These are phyloP conservation scores for Cyberlindnera euphorbiae DNA, from an alignment of 805 yeast genomes.

Conservation along the genomic window DNA sequence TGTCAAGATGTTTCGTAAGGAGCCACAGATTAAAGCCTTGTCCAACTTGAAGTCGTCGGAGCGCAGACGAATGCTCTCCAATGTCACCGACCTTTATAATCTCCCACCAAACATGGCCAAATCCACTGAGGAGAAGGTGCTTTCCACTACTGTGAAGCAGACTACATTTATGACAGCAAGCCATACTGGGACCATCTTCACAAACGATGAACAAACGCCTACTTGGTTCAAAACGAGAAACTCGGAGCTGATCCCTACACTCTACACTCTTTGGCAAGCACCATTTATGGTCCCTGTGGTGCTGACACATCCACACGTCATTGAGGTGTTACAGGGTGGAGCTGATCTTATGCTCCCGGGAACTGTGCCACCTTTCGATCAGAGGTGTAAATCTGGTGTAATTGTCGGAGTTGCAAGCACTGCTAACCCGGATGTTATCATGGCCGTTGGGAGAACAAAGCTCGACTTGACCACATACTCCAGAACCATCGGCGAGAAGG, in stretches of 20 bases:
- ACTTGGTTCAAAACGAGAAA: slow-evolving; percentile 66
- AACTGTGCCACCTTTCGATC: slow-evolving; percentile 44
- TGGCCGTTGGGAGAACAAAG: slow-evolving; percentile 67
- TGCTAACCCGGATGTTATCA: slow-evolving; percentile 53
- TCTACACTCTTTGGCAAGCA: slow-evolving; percentile 65
- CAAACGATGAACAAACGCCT: slow-evolving; percentile 61
- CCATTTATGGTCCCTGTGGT: slow-evolving; percentile 65
- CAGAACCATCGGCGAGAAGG: slow-evolving; percentile 57
- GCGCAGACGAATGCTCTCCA: slow-evolving; percentile 40
- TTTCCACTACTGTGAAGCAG: slow-evolving; percentile 41
- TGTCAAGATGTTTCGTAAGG: slow-evolving; percentile 32
- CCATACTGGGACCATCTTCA: slow-evolving; percentile 57
- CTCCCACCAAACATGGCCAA: slow-evolving; percentile 31
- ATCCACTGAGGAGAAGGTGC: slow-evolving; percentile 18
- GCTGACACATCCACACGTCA: slow-evolving; percentile 67
- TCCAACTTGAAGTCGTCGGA: slow-evolving; percentile 83
- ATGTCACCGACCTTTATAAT: slow-evolving; percentile 38
- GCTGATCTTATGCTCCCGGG: slow-evolving; percentile 83
- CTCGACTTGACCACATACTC: slow-evolving; percentile 41
- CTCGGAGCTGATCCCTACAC: slow-evolving; percentile 58
- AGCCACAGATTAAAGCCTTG: slow-evolving; percentile 52
- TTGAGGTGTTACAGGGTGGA: slow-evolving; percentile 66
- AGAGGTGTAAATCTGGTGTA: slow-evolving; percentile 41
- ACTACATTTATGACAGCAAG: slow-evolving; percentile 56
- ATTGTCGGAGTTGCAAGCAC: slow-evolving; percentile 70